Base-by-base conservation (phyloP, 176 grass and related monocot species). In the Zoysia pacifica region DNA sequence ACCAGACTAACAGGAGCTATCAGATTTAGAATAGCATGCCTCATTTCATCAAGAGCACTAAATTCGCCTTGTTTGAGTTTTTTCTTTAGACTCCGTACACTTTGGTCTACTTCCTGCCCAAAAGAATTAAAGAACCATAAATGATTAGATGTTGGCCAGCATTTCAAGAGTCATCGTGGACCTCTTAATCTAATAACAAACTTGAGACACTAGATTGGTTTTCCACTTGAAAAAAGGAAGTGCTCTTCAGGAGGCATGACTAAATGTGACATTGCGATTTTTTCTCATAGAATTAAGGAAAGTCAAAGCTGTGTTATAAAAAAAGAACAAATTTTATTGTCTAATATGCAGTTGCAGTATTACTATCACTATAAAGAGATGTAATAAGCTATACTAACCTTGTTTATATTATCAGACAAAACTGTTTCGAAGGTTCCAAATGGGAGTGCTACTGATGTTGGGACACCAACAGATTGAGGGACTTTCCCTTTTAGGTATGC, bases 381-480 rank as follows among this genome's bases (percentile, higher is more conserved):
- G 56, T 20, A 8, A 59, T 59, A 91, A 78, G 69, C 38, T 65
- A 36, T 52, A 90, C 63, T 13, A 79, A 97, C 94, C 86, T 95
- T 81, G 50, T 99, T 95, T 50, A 87, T 65, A 8, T 69, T 58
- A 84, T 99, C 86, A 61, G 90, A 93, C 79, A 95, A 88, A 89
- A 99, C 90, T 48, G 87, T 81, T 76, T 99, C 96, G 56, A 99
- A 98, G 62, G 91, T 91, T 36, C 96, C 96, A 87, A 98, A 99
- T 62, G 96, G 96, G 75, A 99, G 74, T 1, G 96, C 96, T 89
- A 99, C 84, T 65, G 96, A 99, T 46, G 96, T 99, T 70, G 96
- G 96, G 69, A 99, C 80, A 75, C 88, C 88, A 53, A 95, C 81
- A 90, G 88, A 99, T 83, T 84, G 91, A 81, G 92, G 96, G 20